Evolutionary conservation across 2,329 filamentous ascomycete species (phyloP), one percentile per base, ranked within the genome.

Genomic region (Diaporthe batatas): DNA sequence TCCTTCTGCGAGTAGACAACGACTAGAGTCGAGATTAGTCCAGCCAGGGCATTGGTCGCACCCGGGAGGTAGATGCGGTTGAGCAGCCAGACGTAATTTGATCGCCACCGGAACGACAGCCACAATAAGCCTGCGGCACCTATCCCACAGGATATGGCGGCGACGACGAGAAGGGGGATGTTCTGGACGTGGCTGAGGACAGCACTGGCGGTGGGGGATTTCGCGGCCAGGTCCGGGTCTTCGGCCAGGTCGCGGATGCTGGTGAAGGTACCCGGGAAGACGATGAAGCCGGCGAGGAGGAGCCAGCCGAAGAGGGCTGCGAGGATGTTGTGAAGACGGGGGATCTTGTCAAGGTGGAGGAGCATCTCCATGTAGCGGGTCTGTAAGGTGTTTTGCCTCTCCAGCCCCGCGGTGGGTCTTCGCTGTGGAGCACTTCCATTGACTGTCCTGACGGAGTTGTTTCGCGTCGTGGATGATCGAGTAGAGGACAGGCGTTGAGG

Each of bases 1-100:
- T 80, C 76, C 62, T 87, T 83, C 65, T 85, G 84, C 18, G 84
- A 82, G 74, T 89, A 89, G 3, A 89, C 82, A 75, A 84, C 85
- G 10, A 87, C 80, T 4, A 89, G 75, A 0, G 86, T 87, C 3
- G 84, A 85, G 3, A 89, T 80, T 42, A 89, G 75, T 0, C 87
- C 88, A 6, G 86, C 86, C 14, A 86, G 75, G n/a, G 84, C 85
- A 75, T 88, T 88, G 59, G 87, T 78, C 18, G 83, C 75, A 1
- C 82, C 80, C 0, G 83, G 83, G 72, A 88, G 73, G 75, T 89
- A 87, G 11, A 89, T 79, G 73, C 83, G 82, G 76, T 88, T 87
- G 4, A 88, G 80, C 34, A 89, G 80, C 87, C 86, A 90, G 23
- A 89, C 82, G 69, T 89, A 88, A 74, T 89, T 89, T 18, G 78